Conservation (phyloP, 495 filamentous ascomycete genomes). For the Hypoxylon lienhwacheense region DNA sequence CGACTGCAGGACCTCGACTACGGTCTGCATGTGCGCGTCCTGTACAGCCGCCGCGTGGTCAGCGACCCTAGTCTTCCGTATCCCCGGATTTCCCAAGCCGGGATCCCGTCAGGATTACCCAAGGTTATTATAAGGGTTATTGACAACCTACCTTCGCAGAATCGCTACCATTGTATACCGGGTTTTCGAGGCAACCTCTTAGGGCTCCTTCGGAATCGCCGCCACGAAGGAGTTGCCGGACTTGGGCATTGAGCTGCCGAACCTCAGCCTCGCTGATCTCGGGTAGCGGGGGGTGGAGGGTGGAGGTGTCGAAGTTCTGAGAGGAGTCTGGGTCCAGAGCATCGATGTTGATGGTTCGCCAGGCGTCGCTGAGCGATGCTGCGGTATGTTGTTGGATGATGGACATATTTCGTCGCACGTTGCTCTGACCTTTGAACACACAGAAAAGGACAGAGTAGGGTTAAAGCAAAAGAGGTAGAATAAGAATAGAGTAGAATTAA, state of each 20-base stretch:
- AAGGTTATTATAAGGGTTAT: too few relatives aligned
- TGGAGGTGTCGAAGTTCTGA: constrained; percentile 80
- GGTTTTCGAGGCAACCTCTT: constrained; percentile 72
- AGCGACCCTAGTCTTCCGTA: constrained; percentile 6
- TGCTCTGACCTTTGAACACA: too few relatives aligned
- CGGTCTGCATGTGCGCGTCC: constrained; percentile 78
- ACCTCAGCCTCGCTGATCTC: constrained; percentile 70
- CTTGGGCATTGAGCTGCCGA: constrained; percentile 70
- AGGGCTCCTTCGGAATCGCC: constrained; percentile 86
- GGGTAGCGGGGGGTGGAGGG: constrained; percentile 71
- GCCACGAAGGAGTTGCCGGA: constrained; percentile 80
- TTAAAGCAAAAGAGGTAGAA: too few relatives aligned
- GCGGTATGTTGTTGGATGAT: constrained; percentile 59
- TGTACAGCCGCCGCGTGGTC: constrained; percentile 34
- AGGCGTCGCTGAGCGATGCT: constrained; percentile 60
- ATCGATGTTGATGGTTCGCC: constrained; percentile 94
- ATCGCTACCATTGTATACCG: constrained; percentile 61
- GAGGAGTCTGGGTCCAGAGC: constrained; percentile 83
- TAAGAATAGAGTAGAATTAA: too few relatives aligned
- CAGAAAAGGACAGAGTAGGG: too few relatives aligned
- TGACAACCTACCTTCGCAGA: constrained; percentile 69
- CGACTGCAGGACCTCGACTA: constrained; percentile 84
- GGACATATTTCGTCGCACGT: constrained; percentile 52
- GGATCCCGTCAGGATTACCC: neutral
- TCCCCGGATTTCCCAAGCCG: neutral